These are phyloP conservation scores for Dendrobium nobile DNA, from an alignment of 106 monocot genomes.

Conservation along the genomic window DNA sequence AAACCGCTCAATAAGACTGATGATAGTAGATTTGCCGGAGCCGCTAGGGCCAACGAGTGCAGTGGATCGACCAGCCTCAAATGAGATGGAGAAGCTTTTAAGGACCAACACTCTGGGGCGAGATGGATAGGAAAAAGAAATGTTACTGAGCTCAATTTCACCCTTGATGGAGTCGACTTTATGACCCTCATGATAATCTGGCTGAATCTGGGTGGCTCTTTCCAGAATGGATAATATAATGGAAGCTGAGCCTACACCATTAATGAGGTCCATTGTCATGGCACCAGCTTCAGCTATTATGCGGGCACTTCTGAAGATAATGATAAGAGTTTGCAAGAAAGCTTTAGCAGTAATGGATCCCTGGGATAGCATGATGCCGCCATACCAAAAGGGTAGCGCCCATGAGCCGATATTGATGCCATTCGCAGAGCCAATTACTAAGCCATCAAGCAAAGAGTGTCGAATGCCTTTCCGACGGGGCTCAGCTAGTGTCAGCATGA, in stretches of 20 bases:
- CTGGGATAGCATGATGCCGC: slow-evolving; percentile 11
- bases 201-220: slow-evolving; percentile 3
- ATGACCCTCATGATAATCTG: slow-evolving; percentile 11
- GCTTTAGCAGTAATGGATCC: slow-evolving; percentile 15
- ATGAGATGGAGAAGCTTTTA: slow-evolving; percentile 11
- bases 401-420: slow-evolving; percentile 8
- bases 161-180: slow-evolving; percentile 2
- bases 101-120: slow-evolving; percentile 16
- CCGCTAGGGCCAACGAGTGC: slow-evolving; percentile 31
- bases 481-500: slow-evolving; percentile 14
- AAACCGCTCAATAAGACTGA: slow-evolving; percentile 31
- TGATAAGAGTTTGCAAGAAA: slow-evolving; percentile 20
- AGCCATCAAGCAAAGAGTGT: slow-evolving; percentile 27
- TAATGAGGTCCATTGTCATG: slow-evolving; percentile 30
- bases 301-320: slow-evolving; percentile 13
- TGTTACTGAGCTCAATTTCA: not conserved
- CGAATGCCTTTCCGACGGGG: slow-evolving; percentile 7
- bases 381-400: slow-evolving; percentile 26
- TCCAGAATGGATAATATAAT: slow-evolving; percentile 9
- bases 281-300: slow-evolving; percentile 27
- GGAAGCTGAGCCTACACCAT: slow-evolving; percentile 9
- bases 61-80: slow-evolving; percentile 14
- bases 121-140: slow-evolving; percentile 20
- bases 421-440: slow-evolving; percentile 12
- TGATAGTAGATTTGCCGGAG: slow-evolving; percentile 32